Evolutionary conservation across 768 basidiomycete genomes (phyloP).

Genomic region (Paxillus involutus): DNA sequence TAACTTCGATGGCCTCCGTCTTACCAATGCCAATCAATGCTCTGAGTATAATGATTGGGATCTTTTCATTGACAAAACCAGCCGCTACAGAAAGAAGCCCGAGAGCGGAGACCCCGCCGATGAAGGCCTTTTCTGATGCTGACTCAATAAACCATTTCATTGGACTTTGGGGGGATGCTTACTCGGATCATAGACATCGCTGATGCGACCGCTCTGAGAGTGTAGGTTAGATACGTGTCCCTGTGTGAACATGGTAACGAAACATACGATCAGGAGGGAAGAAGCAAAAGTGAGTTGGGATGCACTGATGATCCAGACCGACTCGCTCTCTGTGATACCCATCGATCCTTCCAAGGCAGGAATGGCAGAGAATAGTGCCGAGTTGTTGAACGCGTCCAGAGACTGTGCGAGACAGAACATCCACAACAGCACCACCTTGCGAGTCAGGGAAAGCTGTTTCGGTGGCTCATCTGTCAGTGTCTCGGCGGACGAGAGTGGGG

Average conservation of each 20-base stretch:
- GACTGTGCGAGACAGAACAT: slow-evolving; percentile 39
- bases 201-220: slow-evolving; percentile 24
- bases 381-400: slow-evolving; percentile 39
- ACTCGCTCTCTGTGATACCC: slow-evolving; percentile 26
- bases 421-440: slow-evolving; percentile 27
- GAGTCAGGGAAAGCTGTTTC: slow-evolving; percentile 12
- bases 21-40: slow-evolving; percentile 50
- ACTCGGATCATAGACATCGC: slow-evolving; percentile 33
- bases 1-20: neutral
- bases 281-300: slow-evolving; percentile 50
- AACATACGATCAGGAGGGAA: slow-evolving; percentile 29
- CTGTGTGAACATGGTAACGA: neutral
- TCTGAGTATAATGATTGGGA: slow-evolving; percentile 49
- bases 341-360: slow-evolving; percentile 33
- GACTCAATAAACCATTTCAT: slow-evolving; percentile 26
- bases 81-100: slow-evolving; percentile 43
- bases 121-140: slow-evolving; percentile 42
- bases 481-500: neutral
- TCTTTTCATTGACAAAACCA: slow-evolving; percentile 48
- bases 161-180: neutral
- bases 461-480: slow-evolving; percentile 3
- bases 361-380: slow-evolving; percentile 34
- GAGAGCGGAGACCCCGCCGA: slow-evolving; percentile 39
- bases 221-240: slow-evolving; percentile 7
- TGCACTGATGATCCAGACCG: slow-evolving; percentile 43